Evolutionary conservation across 1,284 basidiomycete species (phyloP), one percentile per base, ranked within the genome.

Genomic region (Rhodotorula sp.): DNA sequence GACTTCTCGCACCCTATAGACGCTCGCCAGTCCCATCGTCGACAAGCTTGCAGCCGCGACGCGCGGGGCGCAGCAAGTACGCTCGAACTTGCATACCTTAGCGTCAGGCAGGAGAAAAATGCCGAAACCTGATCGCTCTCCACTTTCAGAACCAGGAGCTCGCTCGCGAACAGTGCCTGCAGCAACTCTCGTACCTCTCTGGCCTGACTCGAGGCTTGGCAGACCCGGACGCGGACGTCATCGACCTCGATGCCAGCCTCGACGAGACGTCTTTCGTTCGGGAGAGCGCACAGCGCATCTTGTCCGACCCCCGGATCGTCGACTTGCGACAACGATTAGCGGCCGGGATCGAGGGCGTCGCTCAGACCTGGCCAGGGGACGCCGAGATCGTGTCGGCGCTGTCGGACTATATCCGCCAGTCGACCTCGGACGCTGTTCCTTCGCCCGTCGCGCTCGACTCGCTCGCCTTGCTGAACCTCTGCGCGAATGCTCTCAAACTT

Each of bases 191-290:
- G 26, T 78, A 76, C 64, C 72, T 80, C 43, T 72, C 76, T 2
- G 75, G 77, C 14, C 74, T 73, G 31, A 69, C 78, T 2, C 70
- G 75, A 26, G 78, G 78, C 3, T 72, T 80, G 16, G 70, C 77
- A 5, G 73, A 78, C 18, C 79, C 79, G 2, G 78, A 80, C 45
- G 74, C 70, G 26, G 78, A 78, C 31, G 66, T 79, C 3, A 62
- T 79, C 54, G 75, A 77, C 59, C 71, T 80, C 23, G 78, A 79
- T 55, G 60, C 69, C 3, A 68, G 72, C 47, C 62, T 75, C 19
- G 78, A 78, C 45, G 74, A 76, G 21, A 69, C 73, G 21, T 26
- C 50, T 15, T 68, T 67, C 55, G 66, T 59, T 6, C 67, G 62
- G 18, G 69, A 76, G 23, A 47, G 68, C 2, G 59, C 66, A 21